Base-by-base conservation (phyloP, 352 stramenopile genomes). In the Phytopythium boreale region DNA sequence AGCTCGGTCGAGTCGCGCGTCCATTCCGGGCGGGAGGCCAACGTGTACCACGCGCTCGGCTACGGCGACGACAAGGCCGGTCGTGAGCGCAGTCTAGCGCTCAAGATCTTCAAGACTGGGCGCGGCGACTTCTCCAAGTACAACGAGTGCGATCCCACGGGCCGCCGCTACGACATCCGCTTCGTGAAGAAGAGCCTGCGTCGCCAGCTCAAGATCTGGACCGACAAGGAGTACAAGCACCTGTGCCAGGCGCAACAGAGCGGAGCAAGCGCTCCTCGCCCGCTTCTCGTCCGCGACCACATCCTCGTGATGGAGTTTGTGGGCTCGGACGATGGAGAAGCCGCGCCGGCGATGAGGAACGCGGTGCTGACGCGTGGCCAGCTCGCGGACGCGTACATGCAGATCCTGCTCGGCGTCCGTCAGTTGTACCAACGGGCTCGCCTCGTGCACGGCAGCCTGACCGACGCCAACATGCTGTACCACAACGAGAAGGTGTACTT, bases 71-170 rank as follows among this genome's bases (percentile, higher is more conserved):
- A 44, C 15, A 56, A 67, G 19, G 71, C 65, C 9, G 66, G 56
- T 7, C 46, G 56, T 1, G 71, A 76, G 15, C 61, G 68, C 52
- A 63, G 64, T 2, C 69, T 72, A 51, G 69, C 68, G 9, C 75
- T 86, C 69, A 92, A 95, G 75, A 75, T 95, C 49, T 89, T 93
- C 75, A 92, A 92, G 69, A 80, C 72, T 3, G 74, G 70, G 46
- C 66, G 80, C 26, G 74, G 64, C 4, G 83, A 89, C 49, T 85
- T 80, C 55, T 64, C 66, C 29, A 84, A 82, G 41, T 65, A 66
- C 60, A 74, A 76, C 41, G 62, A 80, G 51, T 77, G 80, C 63
- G 82, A 88, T 50, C 62, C 75, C 60, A 72, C 68, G 14, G 82
- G 81, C 24, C 76, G 82, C 50, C 56, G 74, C 24, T 85, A 87